Evolutionary conservation across 2,329 filamentous ascomycete genomes (phyloP), one percentile per base, ranked within the genome.

Genomic region (Sclerotiophoma versabilis): DNA sequence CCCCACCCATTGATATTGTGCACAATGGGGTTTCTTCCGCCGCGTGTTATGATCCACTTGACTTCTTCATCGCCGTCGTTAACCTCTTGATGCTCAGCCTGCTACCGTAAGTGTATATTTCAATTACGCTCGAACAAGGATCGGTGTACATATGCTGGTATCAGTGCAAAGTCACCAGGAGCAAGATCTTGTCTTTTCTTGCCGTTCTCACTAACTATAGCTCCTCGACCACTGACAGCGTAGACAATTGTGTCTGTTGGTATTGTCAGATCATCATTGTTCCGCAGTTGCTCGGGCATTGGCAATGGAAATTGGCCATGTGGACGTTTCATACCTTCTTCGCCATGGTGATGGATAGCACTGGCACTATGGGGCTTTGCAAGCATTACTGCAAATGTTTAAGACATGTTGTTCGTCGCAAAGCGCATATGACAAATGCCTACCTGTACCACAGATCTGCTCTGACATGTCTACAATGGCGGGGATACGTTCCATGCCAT

Each of bases 101-200:
- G 30, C 12, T 10, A 20, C 7, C 9, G 20, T 54, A 2, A 54
- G 39, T 29, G 14, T 23, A 5, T n/a, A 8, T 4, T 17, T 14
- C 2, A 8, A 10, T 4, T 5, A 23, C 3, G n/a, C 5, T 6
- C 9, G 15, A 20, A 23, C 9, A 25, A 30, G 7, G 12, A 11
- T 8, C 3, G 22, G 25, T 33, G 2, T 54, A 54, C 51, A 80
- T 83, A 90, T 0, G 87, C 83, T 0, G 88, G 88, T 11, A 91
- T 82, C 49, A 90, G 80, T 3, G 87, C 87, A 71, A 89, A 91
- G 69, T 91, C 88, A 0, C 89, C 88, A 0, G 84, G 79, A 1
- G 73, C 72, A 6, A 92, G 78, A 15, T 83, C 76, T 57, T 88
- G 81, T 27, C 82, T 81, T 57, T 82, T 82, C 39, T 80, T 81